Conservation (phyloP, 768 basidiomycete genomes). For the Leccinellum rugosiceps region DNA sequence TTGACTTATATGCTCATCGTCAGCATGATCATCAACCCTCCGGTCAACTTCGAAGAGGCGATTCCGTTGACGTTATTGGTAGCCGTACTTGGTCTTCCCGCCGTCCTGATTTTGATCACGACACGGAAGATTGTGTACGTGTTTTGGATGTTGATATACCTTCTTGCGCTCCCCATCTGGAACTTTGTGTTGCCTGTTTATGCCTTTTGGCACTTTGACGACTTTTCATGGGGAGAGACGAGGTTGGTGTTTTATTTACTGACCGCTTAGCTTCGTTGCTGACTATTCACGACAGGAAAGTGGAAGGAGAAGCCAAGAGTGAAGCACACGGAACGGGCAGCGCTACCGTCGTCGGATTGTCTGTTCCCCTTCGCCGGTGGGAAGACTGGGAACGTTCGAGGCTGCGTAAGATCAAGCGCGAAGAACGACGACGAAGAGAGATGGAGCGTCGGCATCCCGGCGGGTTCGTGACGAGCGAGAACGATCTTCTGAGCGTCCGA, state of each 20-base stretch:
- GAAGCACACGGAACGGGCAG: constrained; percentile 73
- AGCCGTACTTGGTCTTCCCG: constrained; percentile 92
- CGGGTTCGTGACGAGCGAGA: constrained; percentile 61
- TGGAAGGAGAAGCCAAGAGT: constrained; percentile 84
- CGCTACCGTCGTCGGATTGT: constrained; percentile 47
- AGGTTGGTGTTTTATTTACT: constrained; percentile 48
- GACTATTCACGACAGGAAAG: constrained; percentile 59
- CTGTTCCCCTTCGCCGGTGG: constrained; percentile 94
- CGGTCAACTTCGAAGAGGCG: constrained; percentile 82
- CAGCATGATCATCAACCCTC: constrained; percentile 76
- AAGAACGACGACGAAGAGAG: constrained; percentile 77
- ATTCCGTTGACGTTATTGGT: constrained; percentile 89
- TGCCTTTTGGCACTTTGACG: constrained; percentile 99
- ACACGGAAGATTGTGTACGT: constrained; percentile 94
- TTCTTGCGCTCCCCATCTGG: constrained; percentile 92
- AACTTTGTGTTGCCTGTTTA: constrained; percentile 93
- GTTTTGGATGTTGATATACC: constrained; percentile 97
- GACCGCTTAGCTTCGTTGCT: constrained; percentile 1
- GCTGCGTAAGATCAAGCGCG: constrained; percentile 84
- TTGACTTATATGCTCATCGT: constrained; percentile 89
- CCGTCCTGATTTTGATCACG: constrained; percentile 87
- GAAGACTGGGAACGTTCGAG: constrained; percentile 99
- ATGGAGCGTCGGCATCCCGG: constrained; percentile 75
- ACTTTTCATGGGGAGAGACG: constrained; percentile 99
- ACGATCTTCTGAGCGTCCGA: constrained; percentile 58